Percentiles rank a stretch among this genome's conserved stretches.
These are phyloP conservation scores for Talaromyces thailandensis DNA, from an alignment of 495 filamentous ascomycete genomes.

Conservation along the genomic window DNA sequence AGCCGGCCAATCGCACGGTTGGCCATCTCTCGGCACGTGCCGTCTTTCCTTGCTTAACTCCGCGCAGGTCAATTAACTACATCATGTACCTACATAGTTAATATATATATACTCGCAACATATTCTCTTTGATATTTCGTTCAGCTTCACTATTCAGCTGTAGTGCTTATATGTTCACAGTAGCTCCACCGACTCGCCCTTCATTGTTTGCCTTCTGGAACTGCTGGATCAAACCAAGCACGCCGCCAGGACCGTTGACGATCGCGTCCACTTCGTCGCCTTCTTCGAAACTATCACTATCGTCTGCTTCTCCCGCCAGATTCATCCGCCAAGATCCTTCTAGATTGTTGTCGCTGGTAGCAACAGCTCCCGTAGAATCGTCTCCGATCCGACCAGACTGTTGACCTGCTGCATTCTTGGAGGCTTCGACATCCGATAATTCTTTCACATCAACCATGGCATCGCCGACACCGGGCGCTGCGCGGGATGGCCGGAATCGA, in stretches of 20 bases:
- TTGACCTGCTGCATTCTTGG: conserved; percentile 16
- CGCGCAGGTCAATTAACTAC: no score
- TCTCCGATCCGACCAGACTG: conserved; percentile 18
- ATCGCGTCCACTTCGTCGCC: conserved; percentile 42
- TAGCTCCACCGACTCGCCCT: conserved; percentile 33
- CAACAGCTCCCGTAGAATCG: conserved; percentile 34
- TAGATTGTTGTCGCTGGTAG: conserved; percentile 46
- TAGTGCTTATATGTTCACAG: conserved; percentile 22
- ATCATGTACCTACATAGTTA: no score
- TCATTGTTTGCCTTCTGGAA: conserved; percentile 80
- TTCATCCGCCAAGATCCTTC: conserved; percentile 60
- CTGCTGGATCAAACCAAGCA: conserved; percentile 81
- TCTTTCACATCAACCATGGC: conserved; percentile 40
- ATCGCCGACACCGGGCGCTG: conserved; percentile 22
- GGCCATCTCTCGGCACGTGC: not conserved
- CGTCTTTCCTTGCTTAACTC: not conserved
- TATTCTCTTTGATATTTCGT: not conserved
- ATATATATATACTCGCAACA: not conserved
- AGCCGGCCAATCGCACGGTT: not conserved
- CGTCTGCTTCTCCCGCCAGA: conserved; percentile 34
- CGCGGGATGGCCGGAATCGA: conserved; percentile 37
- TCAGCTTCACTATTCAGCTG: not conserved
- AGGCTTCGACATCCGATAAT: conserved; percentile 12
- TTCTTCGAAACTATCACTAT: conserved; percentile 36
- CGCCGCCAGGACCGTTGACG: conserved; percentile 47